Conservation (phyloP, 1,139 yeast species). For the Taiozyma onychis region DNA sequence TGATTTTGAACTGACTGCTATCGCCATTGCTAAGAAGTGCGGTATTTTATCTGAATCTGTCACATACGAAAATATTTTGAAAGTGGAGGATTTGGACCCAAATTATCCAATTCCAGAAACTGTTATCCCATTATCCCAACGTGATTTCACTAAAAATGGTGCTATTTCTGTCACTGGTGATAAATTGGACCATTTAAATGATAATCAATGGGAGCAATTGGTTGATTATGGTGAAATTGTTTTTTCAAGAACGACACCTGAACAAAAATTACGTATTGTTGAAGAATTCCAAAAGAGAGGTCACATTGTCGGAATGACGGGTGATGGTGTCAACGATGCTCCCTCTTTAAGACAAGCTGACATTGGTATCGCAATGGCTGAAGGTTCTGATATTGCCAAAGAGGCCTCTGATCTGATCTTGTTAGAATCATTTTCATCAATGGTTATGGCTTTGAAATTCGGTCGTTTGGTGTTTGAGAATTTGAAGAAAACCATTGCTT, state of each 20-base stretch:
- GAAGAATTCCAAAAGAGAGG: constrained; percentile 41
- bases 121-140: constrained; percentile 7
- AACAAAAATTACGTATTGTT: constrained; percentile 45
- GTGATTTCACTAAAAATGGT: constrained; percentile 15
- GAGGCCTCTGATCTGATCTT: constrained; percentile 50
- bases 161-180: constrained; percentile 37
- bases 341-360: constrained; percentile 48
- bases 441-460: constrained; percentile 41
- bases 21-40: constrained; percentile 43
- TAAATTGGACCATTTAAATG: constrained; percentile 33
- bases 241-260: constrained; percentile 51
- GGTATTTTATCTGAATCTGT: constrained; percentile 30
- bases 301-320: constrained; percentile 46
- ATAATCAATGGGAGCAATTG: constrained; percentile 38
- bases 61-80: constrained; percentile 27
- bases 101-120: constrained; percentile 5
- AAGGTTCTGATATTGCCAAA: constrained; percentile 52
- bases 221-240: constrained; percentile 39
- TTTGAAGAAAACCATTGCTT: constrained; percentile 43
- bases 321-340: constrained; percentile 51
- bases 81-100: constrained; percentile 23
- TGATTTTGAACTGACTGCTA: constrained; percentile 48
- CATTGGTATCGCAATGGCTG: constrained; percentile 46
- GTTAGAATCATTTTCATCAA: constrained; percentile 38
- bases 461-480: constrained; percentile 50